phyloP scores from a whole-genome alignment of 306 rosid genomes.

The Cicer bijugum region DNA sequence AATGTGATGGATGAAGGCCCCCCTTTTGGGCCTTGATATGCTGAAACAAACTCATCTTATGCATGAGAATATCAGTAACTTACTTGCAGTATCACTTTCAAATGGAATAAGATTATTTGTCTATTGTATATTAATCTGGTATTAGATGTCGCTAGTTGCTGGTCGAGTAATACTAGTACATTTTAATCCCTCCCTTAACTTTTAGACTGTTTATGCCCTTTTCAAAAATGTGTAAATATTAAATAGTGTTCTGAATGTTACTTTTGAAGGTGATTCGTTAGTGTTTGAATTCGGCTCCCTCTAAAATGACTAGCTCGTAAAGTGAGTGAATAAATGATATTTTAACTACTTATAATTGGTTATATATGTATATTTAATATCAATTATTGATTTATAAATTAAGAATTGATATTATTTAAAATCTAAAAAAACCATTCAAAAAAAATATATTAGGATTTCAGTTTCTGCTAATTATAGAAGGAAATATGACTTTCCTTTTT shows the following conservation, averaged over 20 bases:
- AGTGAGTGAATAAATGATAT: no score
- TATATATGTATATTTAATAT: no score
- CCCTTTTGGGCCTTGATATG: constrained; percentile 18
- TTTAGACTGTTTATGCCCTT: background rate
- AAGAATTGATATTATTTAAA: no score
- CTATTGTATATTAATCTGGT: background rate
- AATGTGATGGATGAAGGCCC: constrained; percentile 7
- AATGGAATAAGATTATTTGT: background rate
- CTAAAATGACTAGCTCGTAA: no score
- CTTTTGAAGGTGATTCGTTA: background rate
- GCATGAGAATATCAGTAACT: background rate
- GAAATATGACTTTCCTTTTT: background rate
- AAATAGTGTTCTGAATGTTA: background rate
- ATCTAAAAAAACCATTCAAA: background rate
- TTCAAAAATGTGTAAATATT: background rate
- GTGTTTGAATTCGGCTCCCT: no score
- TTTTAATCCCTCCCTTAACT: background rate
- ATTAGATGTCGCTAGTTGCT: background rate
- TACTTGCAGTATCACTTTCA: constrained; percentile 9
- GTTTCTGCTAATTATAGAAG: background rate
- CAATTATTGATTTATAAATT: no score
- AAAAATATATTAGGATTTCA: background rate
- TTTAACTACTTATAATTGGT: no score
- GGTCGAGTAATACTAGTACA: background rate
- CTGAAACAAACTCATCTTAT: background rate